These are phyloP conservation scores for Aurifilum marmelostoma DNA, from an alignment of 2,329 filamentous ascomycete species.

Conservation along the genomic window DNA sequence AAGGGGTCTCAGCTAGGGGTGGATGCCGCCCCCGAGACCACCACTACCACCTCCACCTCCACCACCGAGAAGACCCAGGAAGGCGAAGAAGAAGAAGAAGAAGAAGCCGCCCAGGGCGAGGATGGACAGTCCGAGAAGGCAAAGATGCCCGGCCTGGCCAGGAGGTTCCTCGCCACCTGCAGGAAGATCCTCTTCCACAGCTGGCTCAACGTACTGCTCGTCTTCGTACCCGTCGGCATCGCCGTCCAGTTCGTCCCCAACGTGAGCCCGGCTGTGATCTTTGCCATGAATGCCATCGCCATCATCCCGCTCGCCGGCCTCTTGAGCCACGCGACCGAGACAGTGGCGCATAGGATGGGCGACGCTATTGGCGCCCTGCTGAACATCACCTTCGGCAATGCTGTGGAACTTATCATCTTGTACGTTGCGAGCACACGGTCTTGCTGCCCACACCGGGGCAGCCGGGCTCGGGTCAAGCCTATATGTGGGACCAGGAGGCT, in stretches of 20 bases:
- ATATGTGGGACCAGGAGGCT: conserved; percentile 4
- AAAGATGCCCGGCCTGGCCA: conserved; percentile 37
- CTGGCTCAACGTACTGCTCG: conserved; percentile 67
- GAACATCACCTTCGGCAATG: conserved; percentile 66
- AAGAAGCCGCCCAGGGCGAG: conserved; percentile 28
- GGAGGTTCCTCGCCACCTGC: conserved; percentile 52
- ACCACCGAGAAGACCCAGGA: conserved; percentile 13
- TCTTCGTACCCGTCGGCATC: conserved; percentile 74
- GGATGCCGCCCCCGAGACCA: conserved; percentile 30
- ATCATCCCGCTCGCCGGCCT: conserved; percentile 62
- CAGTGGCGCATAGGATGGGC: conserved; percentile 58
- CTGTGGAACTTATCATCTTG: conserved; percentile 65
- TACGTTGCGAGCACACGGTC: conserved; percentile 5
- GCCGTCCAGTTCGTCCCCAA: conserved; percentile 48
- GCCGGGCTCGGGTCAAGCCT: conserved; percentile 2
- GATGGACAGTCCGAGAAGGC: conserved; percentile 31
- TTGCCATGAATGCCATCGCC: conserved; percentile 66
- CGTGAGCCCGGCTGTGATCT: conserved; percentile 48
- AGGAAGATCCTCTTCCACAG: conserved; percentile 69
- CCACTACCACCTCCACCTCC: not conserved
- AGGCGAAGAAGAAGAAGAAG: no score
- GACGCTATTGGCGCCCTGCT: conserved; percentile 62
- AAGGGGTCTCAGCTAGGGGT: conserved; percentile 59
- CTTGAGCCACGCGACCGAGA: conserved; percentile 62
- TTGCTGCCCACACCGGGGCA: not conserved